Conservation (phyloP, 2,329 filamentous ascomycete species). For the Neonectria hederae region DNA sequence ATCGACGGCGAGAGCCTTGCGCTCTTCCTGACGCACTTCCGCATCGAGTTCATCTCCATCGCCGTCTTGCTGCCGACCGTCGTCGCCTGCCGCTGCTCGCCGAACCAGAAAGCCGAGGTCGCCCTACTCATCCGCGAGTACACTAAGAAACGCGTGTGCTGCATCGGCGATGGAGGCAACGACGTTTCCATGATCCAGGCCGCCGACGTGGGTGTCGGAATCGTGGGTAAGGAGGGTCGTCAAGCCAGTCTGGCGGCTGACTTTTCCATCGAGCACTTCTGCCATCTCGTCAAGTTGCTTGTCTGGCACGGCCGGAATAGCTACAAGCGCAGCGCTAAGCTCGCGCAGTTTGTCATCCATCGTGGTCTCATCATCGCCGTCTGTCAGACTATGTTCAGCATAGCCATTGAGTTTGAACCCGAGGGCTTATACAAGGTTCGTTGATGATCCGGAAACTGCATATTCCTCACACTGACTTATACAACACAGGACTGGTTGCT, state of each 20-base stretch:
- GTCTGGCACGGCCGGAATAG: slow-evolving; percentile 98
- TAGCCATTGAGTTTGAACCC: slow-evolving; percentile 90
- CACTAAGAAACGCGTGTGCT: slow-evolving; percentile 95
- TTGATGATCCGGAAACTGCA: slow-evolving; percentile 5
- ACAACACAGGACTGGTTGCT: slow-evolving; percentile 82
- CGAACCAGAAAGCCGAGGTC: slow-evolving; percentile 95
- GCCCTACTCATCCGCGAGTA: slow-evolving; percentile 88
- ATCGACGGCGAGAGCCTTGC: slow-evolving; percentile 94
- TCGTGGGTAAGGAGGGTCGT: slow-evolving; percentile 96
- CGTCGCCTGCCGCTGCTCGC: slow-evolving; percentile 95
- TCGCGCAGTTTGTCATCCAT: slow-evolving; percentile 98
- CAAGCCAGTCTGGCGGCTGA: slow-evolving; percentile 96
- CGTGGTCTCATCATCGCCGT: slow-evolving; percentile 94
- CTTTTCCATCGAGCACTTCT: slow-evolving; percentile 96
- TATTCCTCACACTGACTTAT: slow-evolving; percentile 32
- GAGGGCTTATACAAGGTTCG: slow-evolving; percentile 85
- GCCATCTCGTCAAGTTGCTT: slow-evolving; percentile 93
- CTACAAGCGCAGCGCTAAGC: slow-evolving; percentile 94
- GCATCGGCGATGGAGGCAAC: slow-evolving; percentile 97
- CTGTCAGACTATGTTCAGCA: slow-evolving; percentile 97
- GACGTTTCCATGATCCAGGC: slow-evolving; percentile 99
- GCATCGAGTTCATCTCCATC: slow-evolving; percentile 84
- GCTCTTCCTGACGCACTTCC: slow-evolving; percentile 84
- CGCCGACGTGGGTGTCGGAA: slow-evolving; percentile 96
- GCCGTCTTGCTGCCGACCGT: slow-evolving; percentile 91